These are phyloP conservation scores for Trypanosoma cruzi DNA, from an alignment of 208 protist genomes.

Conservation along the genomic window DNA sequence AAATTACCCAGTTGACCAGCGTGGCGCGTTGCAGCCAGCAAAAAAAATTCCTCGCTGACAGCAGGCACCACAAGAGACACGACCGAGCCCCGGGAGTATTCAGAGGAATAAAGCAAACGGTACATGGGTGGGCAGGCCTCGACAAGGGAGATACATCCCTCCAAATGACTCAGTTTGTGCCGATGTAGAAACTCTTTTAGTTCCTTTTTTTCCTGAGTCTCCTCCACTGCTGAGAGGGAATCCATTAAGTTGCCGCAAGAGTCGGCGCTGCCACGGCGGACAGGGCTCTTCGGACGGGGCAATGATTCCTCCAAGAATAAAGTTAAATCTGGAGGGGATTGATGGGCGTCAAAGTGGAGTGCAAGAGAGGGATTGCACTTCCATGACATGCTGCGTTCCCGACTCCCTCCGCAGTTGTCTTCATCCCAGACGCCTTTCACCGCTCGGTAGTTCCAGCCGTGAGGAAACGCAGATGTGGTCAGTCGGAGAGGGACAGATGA, in stretches of 20 bases:
- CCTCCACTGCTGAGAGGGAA: neutral
- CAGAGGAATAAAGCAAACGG: slow-evolving; percentile 38
- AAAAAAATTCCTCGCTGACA: slow-evolving; percentile 37
- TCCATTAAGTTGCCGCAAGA: neutral
- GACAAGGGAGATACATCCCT: slow-evolving; percentile 53
- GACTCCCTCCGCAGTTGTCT: slow-evolving; percentile 70
- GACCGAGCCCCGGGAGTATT: slow-evolving; percentile 17
- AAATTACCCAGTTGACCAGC: slow-evolving; percentile 60
- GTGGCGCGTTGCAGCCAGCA: slow-evolving; percentile 66
- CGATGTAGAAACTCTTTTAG: slow-evolving; percentile 44
- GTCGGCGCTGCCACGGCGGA: neutral
- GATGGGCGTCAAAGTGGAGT: slow-evolving; percentile 33
- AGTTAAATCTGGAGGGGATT: slow-evolving; percentile 34
- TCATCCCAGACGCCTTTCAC: slow-evolving; percentile 66
- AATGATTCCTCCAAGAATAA: slow-evolving; percentile 41
- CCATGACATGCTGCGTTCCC: slow-evolving; percentile 67
- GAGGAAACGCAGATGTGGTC: slow-evolving; percentile 54
- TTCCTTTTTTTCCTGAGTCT: slow-evolving; percentile 28
- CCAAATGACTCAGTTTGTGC: slow-evolving; percentile 36
- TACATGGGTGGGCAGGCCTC: slow-evolving; percentile 43
- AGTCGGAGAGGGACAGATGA: slow-evolving; percentile 48
- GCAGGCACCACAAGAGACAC: slow-evolving; percentile 30
- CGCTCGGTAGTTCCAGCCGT: slow-evolving; percentile 72
- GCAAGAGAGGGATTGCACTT: slow-evolving; percentile 75
- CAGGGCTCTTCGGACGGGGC: neutral